phyloP scores from a whole-genome alignment of 2,329 filamentous ascomycete genomes.

The Xylariaceae sp. region DNA sequence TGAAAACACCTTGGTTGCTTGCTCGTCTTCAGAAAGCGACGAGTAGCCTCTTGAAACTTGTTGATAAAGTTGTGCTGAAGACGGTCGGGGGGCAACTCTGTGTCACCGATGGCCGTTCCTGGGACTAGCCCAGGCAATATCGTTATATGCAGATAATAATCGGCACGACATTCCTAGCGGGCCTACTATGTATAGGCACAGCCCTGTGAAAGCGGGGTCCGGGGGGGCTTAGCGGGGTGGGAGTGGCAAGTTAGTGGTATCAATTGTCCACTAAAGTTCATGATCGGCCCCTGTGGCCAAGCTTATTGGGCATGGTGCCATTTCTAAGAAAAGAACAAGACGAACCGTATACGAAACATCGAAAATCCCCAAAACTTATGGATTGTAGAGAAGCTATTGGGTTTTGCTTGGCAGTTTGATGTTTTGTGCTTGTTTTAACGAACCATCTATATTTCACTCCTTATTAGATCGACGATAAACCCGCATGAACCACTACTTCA shows the following conservation, averaged over 20 bases:
- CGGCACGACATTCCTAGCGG: not conserved
- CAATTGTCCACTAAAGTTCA: slow-evolving; percentile 5
- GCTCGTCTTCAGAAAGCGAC: not conserved
- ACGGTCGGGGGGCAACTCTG: slow-evolving; percentile 13
- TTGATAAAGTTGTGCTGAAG: not conserved
- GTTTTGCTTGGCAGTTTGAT: no score
- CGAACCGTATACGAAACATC: not conserved
- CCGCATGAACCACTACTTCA: no score
- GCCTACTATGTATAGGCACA: slow-evolving; percentile 1
- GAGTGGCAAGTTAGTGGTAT: not conserved
- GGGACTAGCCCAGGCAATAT: not conserved
- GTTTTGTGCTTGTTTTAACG: no score
- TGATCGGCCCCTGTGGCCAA: slow-evolving; percentile 4
- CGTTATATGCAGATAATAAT: not conserved
- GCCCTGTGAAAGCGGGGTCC: slow-evolving; percentile 15
- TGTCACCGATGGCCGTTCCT: slow-evolving; percentile 1
- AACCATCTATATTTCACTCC: no score
- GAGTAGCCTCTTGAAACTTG: not conserved
- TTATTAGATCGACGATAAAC: no score
- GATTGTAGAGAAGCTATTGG: no score
- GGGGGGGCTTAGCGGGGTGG: not conserved
- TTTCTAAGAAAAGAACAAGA: not conserved
- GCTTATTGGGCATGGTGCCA: not conserved
- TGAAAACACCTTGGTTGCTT: not conserved
- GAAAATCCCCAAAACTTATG: not conserved